These are phyloP conservation scores for Gentiana macrophylla DNA, from an alignment of 257 asterid genomes.

Conservation along the genomic window DNA sequence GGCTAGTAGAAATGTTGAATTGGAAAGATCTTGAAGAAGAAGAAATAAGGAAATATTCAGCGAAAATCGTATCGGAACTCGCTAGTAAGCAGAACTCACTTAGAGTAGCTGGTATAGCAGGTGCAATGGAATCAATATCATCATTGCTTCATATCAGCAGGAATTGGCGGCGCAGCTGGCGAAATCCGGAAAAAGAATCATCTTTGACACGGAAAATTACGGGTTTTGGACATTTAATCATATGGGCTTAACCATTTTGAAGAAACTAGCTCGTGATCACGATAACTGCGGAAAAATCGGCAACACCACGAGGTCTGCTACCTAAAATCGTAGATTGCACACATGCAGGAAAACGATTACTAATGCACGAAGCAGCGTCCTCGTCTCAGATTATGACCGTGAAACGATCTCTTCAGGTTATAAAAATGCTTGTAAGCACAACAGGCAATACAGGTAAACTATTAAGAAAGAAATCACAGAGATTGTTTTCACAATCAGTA, in stretches of 20 bases:
- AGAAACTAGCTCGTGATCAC: conserved; percentile 80
- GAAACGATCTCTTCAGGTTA: conserved; percentile 63
- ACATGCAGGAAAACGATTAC: conserved; percentile 57
- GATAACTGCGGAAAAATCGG: conserved; percentile 78
- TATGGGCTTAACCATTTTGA: conserved; percentile 72
- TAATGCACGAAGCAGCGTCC: conserved; percentile 40
- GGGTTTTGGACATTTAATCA: conserved; percentile 74
- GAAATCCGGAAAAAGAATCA: conserved; percentile 57
- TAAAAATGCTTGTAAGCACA: conserved; percentile 67
- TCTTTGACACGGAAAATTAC: conserved; percentile 32
- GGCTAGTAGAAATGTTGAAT: conserved; percentile 82
- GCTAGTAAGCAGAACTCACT: conserved; percentile 61
- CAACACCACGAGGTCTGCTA: conserved; percentile 52
- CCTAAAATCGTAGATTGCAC: conserved; percentile 69
- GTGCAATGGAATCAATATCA: conserved; percentile 81
- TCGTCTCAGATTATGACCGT: conserved; percentile 55
- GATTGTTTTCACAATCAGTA: conserved; percentile 63
- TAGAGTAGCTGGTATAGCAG: conserved; percentile 71
- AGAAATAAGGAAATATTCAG: conserved; percentile 73
- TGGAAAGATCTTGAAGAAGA: conserved; percentile 82
- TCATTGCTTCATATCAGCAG: conserved; percentile 52
- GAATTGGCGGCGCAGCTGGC: conserved; percentile 38
- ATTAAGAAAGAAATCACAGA: conserved; percentile 72
- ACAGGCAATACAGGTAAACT: conserved; percentile 63
- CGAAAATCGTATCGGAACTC: conserved; percentile 51